Evolutionary conservation across 2,329 filamentous ascomycete genomes (phyloP), one percentile per base, ranked within the genome.

Genomic region (Sporothrix dimorphospora): DNA sequence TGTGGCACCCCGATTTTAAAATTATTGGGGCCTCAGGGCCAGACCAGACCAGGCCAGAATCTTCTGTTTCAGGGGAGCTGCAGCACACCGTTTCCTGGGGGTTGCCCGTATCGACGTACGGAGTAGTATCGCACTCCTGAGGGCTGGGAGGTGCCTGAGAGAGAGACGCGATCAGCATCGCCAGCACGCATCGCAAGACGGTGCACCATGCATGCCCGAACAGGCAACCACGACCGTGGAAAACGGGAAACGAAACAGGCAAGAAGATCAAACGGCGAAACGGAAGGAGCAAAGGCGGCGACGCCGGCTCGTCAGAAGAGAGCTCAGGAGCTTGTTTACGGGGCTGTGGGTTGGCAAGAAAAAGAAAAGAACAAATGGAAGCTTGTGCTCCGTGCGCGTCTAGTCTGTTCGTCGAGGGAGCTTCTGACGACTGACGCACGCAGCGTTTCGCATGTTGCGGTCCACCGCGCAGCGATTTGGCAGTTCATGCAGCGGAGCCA

Each of bases 11-110:
- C 67, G 69, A 55, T 53, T 69, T 69, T 45, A 55, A 74, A 73
- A 73, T 72, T 72, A 72, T 71, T 59, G 70, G 72, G 34, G 24
- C 40, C 42, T 49, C 57, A 24, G 42, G 42, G 61, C 38, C 59
- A 63, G 61, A 45, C 61, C 40, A 19, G 42, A 66, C 40, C 40
- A 47, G 42, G 67, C 70, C 49, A 59, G 49, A 61, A 45, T 57
- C 42, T 66, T 69, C 68, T 65, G 72, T 72, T 75, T 73, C 72
- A 72, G 72, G 72, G 61, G 73, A 71, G 69, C 53, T 63, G 47
- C 63, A 38, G 40, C 45, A 34, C 30, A 34, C 68, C 68, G 69
- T 71, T 71, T 73, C 27, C 19, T 34, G 42, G 24, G 9, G 57
- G 57, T 42, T 61, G 59, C 19, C 59, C 59, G 38, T 63, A 63